Evolutionary conservation across 495 filamentous ascomycete genomes (phyloP), one percentile per base, ranked within the genome.

Genomic region (Lindgomyces ingoldianus): DNA sequence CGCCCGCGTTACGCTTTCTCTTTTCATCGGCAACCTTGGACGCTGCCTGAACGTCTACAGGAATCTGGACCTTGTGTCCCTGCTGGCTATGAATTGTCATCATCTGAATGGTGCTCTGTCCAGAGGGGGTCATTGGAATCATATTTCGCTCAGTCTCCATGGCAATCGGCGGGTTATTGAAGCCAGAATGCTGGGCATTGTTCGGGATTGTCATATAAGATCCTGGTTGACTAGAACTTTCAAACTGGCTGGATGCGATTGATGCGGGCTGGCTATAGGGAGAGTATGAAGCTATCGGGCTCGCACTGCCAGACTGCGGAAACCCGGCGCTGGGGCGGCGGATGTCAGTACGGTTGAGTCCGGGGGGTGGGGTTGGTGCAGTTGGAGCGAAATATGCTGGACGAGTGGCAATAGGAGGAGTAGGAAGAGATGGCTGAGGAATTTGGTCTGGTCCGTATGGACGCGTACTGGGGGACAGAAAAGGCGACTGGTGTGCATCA

Each of bases 1-100:
- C 94, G 46, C 90, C 91, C 52, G 95, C 96, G 73, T 98, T 98
- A 42, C 91, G 88, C 54, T 69, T 72, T 21, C 76, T 71, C 59
- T 78, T 78, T 57, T 78, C 76, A 46, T 78, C 75, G 10, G 76
- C 71, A 6, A 70, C 64, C 30, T 72, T 68, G 3, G 76, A 78
- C 2, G 75, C 76, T 3, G 74, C 75, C 56, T 74, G 72, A 14
- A 77, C 74, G 48, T 78, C 76, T 10, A 78, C 76, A 1, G 76
- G 76, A n/a, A 78, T 63, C 47, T 77, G 75, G 6, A 77, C 70
- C 0, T 73, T 26, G 24, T 70, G 68, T 1, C 76, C 76, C 25
- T 68, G 56, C 19, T 69, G 70, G 14, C 74, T 78, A 21, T 74
- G 63, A 29, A 76, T 60, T 1, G 75, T 76, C 65, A 78, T 70